These are phyloP conservation scores for Neurospora sp. DNA, from an alignment of 495 filamentous ascomycete genomes.

Conservation along the genomic window DNA sequence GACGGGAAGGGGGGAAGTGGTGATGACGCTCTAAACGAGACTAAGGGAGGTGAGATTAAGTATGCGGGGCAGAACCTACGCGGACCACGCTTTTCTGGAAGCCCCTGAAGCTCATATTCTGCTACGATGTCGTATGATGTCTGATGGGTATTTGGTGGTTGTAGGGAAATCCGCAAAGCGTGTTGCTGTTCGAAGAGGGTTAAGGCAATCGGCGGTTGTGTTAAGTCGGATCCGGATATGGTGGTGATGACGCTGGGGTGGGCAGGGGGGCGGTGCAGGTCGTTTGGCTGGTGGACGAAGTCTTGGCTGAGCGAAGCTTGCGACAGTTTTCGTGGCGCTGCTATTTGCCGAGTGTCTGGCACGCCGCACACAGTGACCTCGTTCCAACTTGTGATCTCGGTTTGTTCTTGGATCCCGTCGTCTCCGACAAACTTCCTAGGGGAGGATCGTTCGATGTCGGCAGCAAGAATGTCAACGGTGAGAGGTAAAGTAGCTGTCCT, in stretches of 20 bases:
- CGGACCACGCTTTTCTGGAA: conserved; percentile 81
- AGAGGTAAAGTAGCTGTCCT: not conserved
- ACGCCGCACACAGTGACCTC: not conserved
- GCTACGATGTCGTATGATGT: not conserved
- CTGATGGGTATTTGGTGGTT: not conserved
- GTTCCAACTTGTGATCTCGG: not conserved
- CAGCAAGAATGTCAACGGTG: not conserved
- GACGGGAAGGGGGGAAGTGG: not conserved
- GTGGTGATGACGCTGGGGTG: not conserved
- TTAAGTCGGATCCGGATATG: not conserved
- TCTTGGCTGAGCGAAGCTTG: not conserved
- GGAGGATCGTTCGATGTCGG: not conserved
- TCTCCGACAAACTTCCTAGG: not conserved
- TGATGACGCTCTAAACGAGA: not conserved
- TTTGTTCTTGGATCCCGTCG: not conserved
- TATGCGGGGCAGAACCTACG: conserved; percentile 37
- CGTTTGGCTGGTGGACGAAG: not conserved
- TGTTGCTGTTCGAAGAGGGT: not conserved
- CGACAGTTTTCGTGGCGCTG: not conserved
- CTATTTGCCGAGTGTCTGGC: not conserved
- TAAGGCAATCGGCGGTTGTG: not conserved
- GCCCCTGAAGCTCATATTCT: conserved; percentile 89
- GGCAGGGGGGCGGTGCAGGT: not conserved
- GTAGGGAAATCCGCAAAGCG: not conserved
- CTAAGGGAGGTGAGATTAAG: not conserved